Evolutionary conservation across 106 monocot species (phyloP).

Genomic region (Posidonia australis): DNA sequence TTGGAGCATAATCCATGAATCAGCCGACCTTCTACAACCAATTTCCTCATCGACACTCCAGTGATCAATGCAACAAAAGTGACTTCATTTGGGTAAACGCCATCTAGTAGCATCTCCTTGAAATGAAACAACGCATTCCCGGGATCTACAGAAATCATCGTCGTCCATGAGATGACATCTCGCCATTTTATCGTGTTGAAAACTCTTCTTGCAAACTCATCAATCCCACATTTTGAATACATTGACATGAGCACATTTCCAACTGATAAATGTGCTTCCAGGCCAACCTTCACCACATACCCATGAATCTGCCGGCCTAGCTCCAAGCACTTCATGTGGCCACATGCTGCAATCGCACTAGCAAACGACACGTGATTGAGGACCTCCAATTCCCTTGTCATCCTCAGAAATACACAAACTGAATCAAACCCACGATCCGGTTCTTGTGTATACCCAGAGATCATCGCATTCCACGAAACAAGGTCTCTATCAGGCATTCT

Average conservation of each 20-base stretch:
- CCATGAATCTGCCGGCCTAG: constrained; percentile 59
- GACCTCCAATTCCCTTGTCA: constrained; percentile 27
- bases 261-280: constrained; percentile 26
- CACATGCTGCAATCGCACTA: constrained; percentile 51
- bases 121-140: constrained; percentile 37
- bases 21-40: constrained; percentile 27
- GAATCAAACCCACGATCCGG: constrained; percentile 34
- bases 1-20: constrained; percentile 53
- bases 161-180: constrained; percentile 85
- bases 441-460: constrained; percentile 60
- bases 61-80: constrained; percentile 52
- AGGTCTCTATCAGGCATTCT: constrained; percentile 50
- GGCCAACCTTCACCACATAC: constrained; percentile 28
- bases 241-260: constrained; percentile 74
- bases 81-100: constrained; percentile 59
- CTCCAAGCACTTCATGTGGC: constrained; percentile 15
- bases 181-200: constrained; percentile 34
- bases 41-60: constrained; percentile 22
- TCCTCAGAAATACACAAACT: constrained; percentile 28
- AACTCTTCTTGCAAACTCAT: constrained; percentile 19
- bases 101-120: constrained; percentile 45
- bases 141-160: constrained; percentile 56
- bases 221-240: constrained; percentile 47
- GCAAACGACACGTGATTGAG: constrained; percentile 54
- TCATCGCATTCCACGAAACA: constrained; percentile 83